A percentile compares a stretch with the other conserved stretches of the same genome.
Evolutionary conservation across 306 rosid species (phyloP).

Genomic region (Psophocarpus tetragonolobus): DNA sequence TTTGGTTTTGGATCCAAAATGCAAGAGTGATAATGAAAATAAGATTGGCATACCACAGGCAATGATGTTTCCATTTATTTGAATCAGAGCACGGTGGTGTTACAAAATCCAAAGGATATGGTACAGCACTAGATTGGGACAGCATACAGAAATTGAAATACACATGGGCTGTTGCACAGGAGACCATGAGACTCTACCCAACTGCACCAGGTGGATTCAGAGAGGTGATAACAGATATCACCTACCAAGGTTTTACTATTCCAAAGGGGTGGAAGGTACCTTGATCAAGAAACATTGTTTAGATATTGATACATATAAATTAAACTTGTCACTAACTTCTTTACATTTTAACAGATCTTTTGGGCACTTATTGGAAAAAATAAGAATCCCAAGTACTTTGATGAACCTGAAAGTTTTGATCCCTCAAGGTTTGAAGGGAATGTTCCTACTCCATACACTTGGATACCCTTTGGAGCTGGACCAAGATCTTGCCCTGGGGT

Average conservation of each 20-base stretch:
- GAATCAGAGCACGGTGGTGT: conserved; percentile 43
- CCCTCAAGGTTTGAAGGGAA: conserved; percentile 48
- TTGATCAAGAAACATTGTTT: not conserved
- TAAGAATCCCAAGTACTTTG: conserved; percentile 34
- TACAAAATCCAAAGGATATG: conserved; percentile 19
- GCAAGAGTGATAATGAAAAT: not conserved
- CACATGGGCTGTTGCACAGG: conserved; percentile 51
- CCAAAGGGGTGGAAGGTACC: conserved; percentile 59
- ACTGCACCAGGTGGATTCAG: conserved; percentile 46
- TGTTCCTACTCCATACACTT: conserved; percentile 37
- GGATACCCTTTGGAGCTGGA: conserved; percentile 46
- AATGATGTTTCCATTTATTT: not conserved
- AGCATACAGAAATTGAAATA: conserved; percentile 47
- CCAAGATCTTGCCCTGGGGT: conserved; percentile 45
- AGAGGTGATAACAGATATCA: conserved; percentile 38
- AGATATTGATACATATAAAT: not conserved
- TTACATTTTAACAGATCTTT: conserved; percentile 29
- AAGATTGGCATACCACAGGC: not conserved
- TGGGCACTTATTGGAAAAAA: conserved; percentile 46
- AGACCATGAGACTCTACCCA: conserved; percentile 51
- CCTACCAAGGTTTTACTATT: conserved; percentile 40
- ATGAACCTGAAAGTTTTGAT: conserved; percentile 42
- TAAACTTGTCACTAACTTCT: conserved; percentile 3
- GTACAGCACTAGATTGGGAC: conserved; percentile 41
- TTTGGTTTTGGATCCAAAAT: not conserved